phyloP scores from a whole-genome alignment of 176 grass and related monocot species.

The Raddia distichophylla region DNA sequence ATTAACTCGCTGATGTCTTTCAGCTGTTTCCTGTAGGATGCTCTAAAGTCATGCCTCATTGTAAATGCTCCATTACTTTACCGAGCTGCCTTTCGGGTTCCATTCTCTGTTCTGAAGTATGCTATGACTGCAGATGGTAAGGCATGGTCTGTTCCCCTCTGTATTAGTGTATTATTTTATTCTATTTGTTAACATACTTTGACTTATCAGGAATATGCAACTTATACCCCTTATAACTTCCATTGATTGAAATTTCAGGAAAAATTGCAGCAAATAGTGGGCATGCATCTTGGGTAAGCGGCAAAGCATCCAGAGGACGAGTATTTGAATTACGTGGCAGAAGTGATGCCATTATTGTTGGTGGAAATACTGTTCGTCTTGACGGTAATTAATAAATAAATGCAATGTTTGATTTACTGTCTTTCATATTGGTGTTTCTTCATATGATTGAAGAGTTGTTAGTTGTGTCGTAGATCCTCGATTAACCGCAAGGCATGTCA shows the following conservation, averaged over 20 bases:
- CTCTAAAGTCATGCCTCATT: constrained; percentile 78
- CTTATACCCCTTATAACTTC: not conserved
- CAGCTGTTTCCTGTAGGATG: constrained; percentile 63
- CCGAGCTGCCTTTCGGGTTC: constrained; percentile 79
- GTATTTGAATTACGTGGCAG: constrained; percentile 96
- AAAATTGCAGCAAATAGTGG: constrained; percentile 97
- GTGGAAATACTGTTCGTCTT: constrained; percentile 87
- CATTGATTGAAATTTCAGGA: constrained; percentile 52
- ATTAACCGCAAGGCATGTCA: constrained; percentile 93
- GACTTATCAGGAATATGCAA: not conserved
- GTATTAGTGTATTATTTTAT: not conserved
- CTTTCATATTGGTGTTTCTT: not conserved
- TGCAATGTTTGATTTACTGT: constrained; percentile 31
- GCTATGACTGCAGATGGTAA: constrained; percentile 98
- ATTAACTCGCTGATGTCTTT: constrained; percentile 14
- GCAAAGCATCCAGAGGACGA: constrained; percentile 82
- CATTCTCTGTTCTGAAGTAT: constrained; percentile 92
- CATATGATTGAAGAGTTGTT: constrained; percentile 48
- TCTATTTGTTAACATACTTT: constrained; percentile 1
- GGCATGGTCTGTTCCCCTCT: constrained; percentile 19
- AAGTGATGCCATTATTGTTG: constrained; percentile 97
- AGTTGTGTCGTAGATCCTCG: constrained; percentile 72
- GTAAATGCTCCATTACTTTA: constrained; percentile 98
- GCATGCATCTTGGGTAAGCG: constrained; percentile 94
- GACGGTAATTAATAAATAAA: constrained; percentile 59